Base-by-base conservation (phyloP, 1,139 yeast genomes). In the Saccharomycopsis crataegensis region DNA sequence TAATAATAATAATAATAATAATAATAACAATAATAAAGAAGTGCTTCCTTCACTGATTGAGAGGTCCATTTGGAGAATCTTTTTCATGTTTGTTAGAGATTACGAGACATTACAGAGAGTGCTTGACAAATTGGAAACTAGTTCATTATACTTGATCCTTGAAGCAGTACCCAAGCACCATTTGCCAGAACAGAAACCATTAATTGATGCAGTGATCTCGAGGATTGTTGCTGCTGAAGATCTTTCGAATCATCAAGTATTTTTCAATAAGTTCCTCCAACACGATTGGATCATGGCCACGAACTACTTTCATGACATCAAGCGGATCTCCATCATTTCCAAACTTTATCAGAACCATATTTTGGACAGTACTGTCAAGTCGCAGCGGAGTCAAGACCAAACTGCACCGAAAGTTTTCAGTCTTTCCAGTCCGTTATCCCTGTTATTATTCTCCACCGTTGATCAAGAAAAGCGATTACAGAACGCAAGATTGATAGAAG, bases 41-140 rank as follows among this genome's bases (percentile, higher is more conserved):
- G 11, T 45, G 12, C 33, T 55, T 11, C 49, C 56, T 7, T 17
- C 31, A 8, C 22, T 45, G 22, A 52, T 56, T 12, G 58, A 56
- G 43, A n/a, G 58, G 12, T 54, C 57, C 17, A 46, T 56, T 12
- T 56, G 56, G 54, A 16, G 58, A 33, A 48, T 56, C 7, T 53
- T 54, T n/a, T 56, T 48, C 54, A 41, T 56, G 40, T 56, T 56
- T 42, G 43, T 56, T 14, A 50, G 41, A 38, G 50, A 55, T 36
- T 50, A 34, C 14, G 31, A 43, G 8, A 12, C 22, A 17, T 14
- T 48, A 11, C 9, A 42, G 16, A 16, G 4, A 14, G 12, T 45
- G 12, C 34, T 43, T 36, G 32, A 28, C 45, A 12, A 44, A 42
- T 32, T 38, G 22, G 34, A 17, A 14, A 8, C 43, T 14, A 34